These are phyloP conservation scores for Hevea brasiliensis DNA, from an alignment of 345 rosid species.

Conservation along the genomic window DNA sequence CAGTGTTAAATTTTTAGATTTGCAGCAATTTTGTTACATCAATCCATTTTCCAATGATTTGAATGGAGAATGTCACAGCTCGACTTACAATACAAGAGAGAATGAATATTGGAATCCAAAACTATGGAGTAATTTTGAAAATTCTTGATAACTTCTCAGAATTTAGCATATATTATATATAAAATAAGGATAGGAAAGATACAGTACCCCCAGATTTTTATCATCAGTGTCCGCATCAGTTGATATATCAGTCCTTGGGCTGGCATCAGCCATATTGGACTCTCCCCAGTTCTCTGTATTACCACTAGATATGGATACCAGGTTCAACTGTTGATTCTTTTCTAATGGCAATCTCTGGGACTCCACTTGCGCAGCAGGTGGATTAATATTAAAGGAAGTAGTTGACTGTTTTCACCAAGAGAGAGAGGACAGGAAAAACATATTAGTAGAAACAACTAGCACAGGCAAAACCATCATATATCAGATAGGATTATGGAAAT, in stretches of 20 bases:
- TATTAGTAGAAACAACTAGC: conserved; percentile 9
- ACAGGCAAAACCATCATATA: neutral
- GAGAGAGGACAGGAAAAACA: neutral
- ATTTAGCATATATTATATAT: neutral
- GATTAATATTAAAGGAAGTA: conserved; percentile 25
- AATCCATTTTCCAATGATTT: conserved; percentile 1
- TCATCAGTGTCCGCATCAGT: conserved; percentile 93
- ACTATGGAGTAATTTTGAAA: conserved; percentile 2
- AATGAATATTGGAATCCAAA: neutral
- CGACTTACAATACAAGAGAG: conserved; percentile 2
- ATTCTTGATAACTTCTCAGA: conserved; percentile 8
- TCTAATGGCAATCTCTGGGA: conserved; percentile 32
- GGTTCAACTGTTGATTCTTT: conserved; percentile 41
- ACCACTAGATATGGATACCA: conserved; percentile 38
- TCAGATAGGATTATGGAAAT: conserved; percentile 1
- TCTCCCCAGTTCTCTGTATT: conserved; percentile 48
- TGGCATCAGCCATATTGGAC: conserved; percentile 81
- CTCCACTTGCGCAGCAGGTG: conserved; percentile 27
- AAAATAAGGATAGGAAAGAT: conserved; percentile 10
- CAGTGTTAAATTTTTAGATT: conserved; percentile 15
- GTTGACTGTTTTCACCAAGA: conserved; percentile 21
- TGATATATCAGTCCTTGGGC: conserved; percentile 88
- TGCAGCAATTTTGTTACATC: conserved; percentile 8
- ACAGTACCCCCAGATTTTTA: conserved; percentile 70
- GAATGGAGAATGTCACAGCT: conserved; percentile 1